A percentile compares a stretch with the other conserved stretches of the same genome.
Evolutionary conservation across 2,329 filamentous ascomycete species (phyloP).

Genomic region (Apiospora arundinis): DNA sequence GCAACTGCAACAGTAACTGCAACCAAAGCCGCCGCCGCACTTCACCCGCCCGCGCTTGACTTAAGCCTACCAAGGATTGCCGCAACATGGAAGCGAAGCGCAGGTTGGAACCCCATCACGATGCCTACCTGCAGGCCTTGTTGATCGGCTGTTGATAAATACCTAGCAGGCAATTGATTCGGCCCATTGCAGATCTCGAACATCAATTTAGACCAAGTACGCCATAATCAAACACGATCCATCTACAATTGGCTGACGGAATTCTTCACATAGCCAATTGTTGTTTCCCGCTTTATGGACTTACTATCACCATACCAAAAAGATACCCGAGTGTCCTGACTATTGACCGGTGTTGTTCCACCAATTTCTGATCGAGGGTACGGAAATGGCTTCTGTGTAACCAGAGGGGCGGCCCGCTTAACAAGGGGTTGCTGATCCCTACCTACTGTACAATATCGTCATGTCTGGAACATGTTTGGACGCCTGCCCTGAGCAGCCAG

Average conservation of each 20-base stretch:
- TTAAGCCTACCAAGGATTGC: neutral
- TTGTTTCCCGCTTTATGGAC: neutral
- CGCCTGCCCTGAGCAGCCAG: neutral
- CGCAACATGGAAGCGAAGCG: neutral
- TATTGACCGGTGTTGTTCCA: neutral
- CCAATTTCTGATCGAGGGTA: conserved; percentile 1
- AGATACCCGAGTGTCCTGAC: neutral
- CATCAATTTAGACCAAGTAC: neutral
- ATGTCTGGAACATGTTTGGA: neutral
- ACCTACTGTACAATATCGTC: neutral
- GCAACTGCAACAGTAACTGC: too few species aligned
- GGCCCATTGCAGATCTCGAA: neutral
- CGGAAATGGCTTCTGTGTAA: neutral
- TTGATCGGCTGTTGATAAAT: neutral
- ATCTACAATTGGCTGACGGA: neutral
- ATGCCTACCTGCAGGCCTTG: neutral
- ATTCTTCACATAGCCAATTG: neutral
- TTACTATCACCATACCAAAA: neutral
- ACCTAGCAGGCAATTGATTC: neutral
- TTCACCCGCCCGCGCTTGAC: neutral
- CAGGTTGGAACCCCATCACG: neutral
- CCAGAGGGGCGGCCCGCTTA: neutral
- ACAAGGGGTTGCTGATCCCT: neutral
- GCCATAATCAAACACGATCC: neutral
- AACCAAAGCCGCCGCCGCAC: neutral